Evolutionary conservation across 2,329 filamentous ascomycete species (phyloP).

Genomic region (Aspergillus alliaceus): DNA sequence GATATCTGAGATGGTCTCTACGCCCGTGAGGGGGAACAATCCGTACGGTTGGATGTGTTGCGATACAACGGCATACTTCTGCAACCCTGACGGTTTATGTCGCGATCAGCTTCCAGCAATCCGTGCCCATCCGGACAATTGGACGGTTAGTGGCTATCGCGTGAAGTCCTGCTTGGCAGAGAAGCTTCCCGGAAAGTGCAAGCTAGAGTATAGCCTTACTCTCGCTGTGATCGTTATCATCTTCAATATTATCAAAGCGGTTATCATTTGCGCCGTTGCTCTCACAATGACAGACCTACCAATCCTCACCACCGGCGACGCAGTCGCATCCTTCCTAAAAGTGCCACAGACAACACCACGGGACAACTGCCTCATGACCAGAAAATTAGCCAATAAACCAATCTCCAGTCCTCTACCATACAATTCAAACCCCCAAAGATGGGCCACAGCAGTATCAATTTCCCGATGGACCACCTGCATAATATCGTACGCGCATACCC

Average conservation of each 20-base stretch:
- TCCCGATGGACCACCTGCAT: background rate
- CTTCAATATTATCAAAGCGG: slow-evolving; percentile 19
- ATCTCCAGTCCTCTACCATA: background rate
- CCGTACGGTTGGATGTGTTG: slow-evolving; percentile 4
- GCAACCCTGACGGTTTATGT: background rate
- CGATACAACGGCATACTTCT: background rate
- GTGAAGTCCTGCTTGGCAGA: slow-evolving; percentile 14
- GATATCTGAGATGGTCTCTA: too few species aligned
- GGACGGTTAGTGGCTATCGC: background rate
- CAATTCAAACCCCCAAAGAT: background rate
- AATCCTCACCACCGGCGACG: slow-evolving; percentile 7
- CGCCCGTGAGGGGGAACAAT: background rate
- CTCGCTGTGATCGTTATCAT: slow-evolving; percentile 18
- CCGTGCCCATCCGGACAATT: background rate
- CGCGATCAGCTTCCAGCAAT: background rate
- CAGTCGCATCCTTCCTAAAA: slow-evolving; percentile 6
- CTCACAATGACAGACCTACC: background rate
- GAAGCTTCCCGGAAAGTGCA: slow-evolving; percentile 16
- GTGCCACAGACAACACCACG: background rate
- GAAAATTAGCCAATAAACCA: background rate
- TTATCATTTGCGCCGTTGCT: background rate
- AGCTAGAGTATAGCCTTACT: slow-evolving; percentile 16
- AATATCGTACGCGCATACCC: background rate
- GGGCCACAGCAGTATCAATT: background rate
- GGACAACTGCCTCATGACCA: background rate